A percentile compares a stretch with the other conserved stretches of the same genome.
Evolutionary conservation across 139 green algal species (phyloP).

Genomic region (Closterium sp.): DNA sequence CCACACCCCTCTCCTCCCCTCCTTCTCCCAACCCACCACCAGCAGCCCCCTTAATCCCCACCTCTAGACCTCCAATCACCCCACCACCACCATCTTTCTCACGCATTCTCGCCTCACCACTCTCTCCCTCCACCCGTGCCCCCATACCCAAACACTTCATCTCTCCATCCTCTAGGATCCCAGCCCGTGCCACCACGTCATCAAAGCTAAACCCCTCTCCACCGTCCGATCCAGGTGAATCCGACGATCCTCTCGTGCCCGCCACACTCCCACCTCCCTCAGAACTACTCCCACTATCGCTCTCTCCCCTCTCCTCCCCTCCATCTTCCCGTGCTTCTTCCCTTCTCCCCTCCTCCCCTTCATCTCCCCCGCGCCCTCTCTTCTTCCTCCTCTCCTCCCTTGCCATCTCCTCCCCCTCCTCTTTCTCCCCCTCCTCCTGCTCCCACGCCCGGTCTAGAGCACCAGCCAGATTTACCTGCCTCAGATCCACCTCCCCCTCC

Average conservation of each 20-base stretch:
- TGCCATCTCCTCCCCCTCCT: neutral
- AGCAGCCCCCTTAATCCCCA: neutral
- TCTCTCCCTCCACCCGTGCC: no score
- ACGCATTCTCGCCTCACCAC: neutral
- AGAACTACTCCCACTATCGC: neutral
- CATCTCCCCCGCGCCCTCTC: neutral
- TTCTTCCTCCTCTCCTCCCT: neutral
- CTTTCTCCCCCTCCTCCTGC: no score
- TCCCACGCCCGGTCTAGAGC: no score
- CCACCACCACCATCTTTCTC: neutral
- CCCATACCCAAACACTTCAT: no score
- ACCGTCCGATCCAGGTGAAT: neutral
- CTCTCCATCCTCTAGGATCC: neutral
- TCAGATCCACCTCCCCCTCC: neutral
- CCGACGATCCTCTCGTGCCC: neutral
- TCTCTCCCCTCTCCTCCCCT: neutral
- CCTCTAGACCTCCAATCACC: neutral
- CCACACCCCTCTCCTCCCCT: neutral
- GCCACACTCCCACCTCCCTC: neutral
- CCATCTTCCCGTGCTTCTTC: neutral
- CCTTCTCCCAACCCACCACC: neutral
- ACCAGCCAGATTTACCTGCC: no score
- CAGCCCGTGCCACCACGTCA: neutral
- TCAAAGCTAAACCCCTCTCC: neutral
- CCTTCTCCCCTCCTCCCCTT: neutral